phyloP scores from a whole-genome alignment of 164 flowering plant species.

The Annona squamosa region DNA sequence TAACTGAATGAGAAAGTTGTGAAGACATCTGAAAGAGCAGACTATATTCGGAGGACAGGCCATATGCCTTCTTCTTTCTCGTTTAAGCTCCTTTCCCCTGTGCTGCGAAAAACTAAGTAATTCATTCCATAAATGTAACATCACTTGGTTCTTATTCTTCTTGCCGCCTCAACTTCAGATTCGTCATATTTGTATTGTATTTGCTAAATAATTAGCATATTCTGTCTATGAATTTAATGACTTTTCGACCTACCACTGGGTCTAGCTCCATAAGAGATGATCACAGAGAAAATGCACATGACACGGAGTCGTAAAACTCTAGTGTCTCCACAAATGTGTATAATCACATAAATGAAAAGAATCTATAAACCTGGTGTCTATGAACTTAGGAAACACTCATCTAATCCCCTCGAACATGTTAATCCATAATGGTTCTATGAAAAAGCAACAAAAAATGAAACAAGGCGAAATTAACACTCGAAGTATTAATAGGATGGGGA shows the following conservation, averaged over 20 bases:
- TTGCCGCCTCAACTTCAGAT: no score
- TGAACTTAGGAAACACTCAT: constrained; percentile 51
- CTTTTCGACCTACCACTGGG: no score
- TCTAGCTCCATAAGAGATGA: background rate
- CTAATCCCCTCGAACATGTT: constrained; percentile 29
- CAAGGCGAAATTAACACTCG: background rate
- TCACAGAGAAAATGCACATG: no score
- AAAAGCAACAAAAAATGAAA: constrained; percentile 6
- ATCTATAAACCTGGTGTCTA: constrained; percentile 52
- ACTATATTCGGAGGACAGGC: constrained; percentile 85
- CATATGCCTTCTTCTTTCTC: constrained; percentile 70
- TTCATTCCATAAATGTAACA: background rate
- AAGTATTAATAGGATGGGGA: no score
- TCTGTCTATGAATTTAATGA: no score
- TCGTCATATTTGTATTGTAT: no score
- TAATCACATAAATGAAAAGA: background rate
- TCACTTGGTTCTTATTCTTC: background rate
- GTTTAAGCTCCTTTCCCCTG: constrained; percentile 65
- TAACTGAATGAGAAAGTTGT: constrained; percentile 67
- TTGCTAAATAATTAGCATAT: no score
- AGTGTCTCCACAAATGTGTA: no score
- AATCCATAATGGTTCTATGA: constrained; percentile 66
- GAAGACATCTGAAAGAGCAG: constrained; percentile 78
- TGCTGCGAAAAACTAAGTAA: constrained; percentile 35
- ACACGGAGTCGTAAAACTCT: no score